Evolutionary conservation across 1,139 yeast genomes (phyloP), one percentile per base, ranked within the genome.

Genomic region (Hansenula anomala): DNA sequence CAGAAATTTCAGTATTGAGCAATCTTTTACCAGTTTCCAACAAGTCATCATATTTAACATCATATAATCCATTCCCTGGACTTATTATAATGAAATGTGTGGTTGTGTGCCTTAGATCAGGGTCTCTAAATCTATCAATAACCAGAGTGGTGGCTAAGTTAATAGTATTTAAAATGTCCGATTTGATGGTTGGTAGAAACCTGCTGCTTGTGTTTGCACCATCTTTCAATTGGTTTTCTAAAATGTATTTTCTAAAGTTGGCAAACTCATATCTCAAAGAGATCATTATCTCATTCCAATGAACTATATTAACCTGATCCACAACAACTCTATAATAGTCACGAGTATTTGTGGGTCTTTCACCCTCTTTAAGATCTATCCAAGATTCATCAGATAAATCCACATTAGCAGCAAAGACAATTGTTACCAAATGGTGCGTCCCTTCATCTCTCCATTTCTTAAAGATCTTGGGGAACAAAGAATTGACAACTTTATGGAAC

Each of bases 261-360:
- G 92, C 82, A 63, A 92, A 90, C 56, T 94, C 98, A 28, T 80
- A 69, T 41, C 97, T 67, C 40, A 94, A 64, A 5, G 83, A 80
- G 18, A 87, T 87, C 97, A 94, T 89, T 39, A 92, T 90, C 48
- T 84, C 82, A 44, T 79, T 85, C 98, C 98, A 94, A 46, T 77
- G 79, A 29, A 82, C 73, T 33, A 88, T 85, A 52, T 84, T 88
- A 9, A 88, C 94, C 58, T 90, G 96, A 59, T 94, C 98, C 2
- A 92, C 97, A 4, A 92, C 98, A 14, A 92, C 96, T 37, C 97
- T 70, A 57, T 81, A 94, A 57, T 80, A 90, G 58, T 92, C 97
- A 41, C 77, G 69, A 3, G 90, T 73, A 36, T 78, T 75, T 33
- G 73, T 66, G 4, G 85, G 80, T 40, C 85, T 66, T 48, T 87